Percentiles rank a stretch among this genome's conserved stretches.
phyloP scores from a whole-genome alignment of 2,329 filamentous ascomycete genomes.

The Fonsecaea pedrosoi region DNA sequence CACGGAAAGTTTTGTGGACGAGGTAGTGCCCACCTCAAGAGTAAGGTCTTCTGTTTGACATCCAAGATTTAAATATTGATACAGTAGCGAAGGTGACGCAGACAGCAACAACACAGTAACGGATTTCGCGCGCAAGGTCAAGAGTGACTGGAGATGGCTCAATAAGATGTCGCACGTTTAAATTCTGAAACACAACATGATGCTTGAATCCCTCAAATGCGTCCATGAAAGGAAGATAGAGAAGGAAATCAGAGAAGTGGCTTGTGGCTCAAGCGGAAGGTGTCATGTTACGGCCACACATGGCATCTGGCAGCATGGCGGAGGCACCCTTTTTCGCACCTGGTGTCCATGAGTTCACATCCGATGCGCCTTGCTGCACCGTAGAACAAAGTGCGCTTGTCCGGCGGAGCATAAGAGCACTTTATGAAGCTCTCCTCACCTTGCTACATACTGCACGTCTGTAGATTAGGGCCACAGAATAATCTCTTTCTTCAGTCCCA shows the following conservation, averaged over 20 bases:
- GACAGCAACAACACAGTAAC: conserved; percentile 58
- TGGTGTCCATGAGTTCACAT: not conserved
- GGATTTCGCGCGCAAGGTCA: conserved; percentile 58
- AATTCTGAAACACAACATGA: conserved; percentile 50
- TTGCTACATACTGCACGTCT: not conserved
- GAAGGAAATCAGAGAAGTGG: conserved; percentile 3
- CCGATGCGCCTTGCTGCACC: not conserved
- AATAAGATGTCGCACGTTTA: conserved; percentile 59
- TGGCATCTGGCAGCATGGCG: not conserved
- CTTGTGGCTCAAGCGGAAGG: not conserved
- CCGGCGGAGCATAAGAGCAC: not conserved
- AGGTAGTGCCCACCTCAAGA: conserved; percentile 9
- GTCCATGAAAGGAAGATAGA: conserved; percentile 37
- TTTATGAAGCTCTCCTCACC: not conserved
- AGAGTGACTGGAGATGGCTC: conserved; percentile 59
- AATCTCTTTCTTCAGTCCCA: not conserved
- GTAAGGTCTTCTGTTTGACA: conserved; percentile 19
- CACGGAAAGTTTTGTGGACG: conserved; percentile 1
- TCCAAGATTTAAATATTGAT: conserved; percentile 35
- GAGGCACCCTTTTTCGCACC: conserved; percentile 1
- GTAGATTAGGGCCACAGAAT: not conserved
- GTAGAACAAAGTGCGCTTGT: not conserved
- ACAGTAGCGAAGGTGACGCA: conserved; percentile 48
- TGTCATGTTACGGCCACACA: conserved; percentile 11
- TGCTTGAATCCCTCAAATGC: conserved; percentile 56